Evolutionary conservation across 805 yeast genomes (phyloP).

Genomic region (Limtongia smithiae): DNA sequence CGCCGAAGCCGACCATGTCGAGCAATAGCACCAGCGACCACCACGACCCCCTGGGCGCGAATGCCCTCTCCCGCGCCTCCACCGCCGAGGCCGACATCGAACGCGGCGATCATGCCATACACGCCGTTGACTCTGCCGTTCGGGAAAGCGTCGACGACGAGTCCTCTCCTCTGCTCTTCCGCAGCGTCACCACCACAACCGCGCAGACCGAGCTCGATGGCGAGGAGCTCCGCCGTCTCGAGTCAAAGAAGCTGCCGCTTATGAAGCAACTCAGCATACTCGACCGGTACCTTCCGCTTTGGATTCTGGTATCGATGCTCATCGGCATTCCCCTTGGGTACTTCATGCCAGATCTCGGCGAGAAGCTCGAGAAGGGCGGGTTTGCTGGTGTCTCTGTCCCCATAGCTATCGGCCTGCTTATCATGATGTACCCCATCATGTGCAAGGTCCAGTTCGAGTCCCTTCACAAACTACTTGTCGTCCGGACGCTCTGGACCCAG

Average conservation of each 20-base stretch:
- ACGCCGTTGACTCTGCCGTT: slow-evolving; percentile 12
- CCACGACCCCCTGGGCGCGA: slow-evolving; percentile 18
- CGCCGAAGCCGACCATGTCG: too few relatives aligned
- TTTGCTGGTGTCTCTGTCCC: slow-evolving; percentile 34
- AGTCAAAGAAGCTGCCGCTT: slow-evolving; percentile 17
- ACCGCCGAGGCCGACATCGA: slow-evolving; percentile 17
- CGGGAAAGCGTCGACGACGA: slow-evolving; percentile 19
- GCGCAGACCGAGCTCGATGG: slow-evolving; percentile 3
- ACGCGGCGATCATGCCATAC: slow-evolving; percentile 14
- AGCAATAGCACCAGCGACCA: too few relatives aligned
- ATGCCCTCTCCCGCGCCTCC: not conserved
- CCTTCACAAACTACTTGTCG: slow-evolving; percentile 35
- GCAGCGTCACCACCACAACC: slow-evolving; percentile 15
- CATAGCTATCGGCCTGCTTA: slow-evolving; percentile 46
- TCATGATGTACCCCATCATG: slow-evolving; percentile 58
- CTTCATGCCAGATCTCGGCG: slow-evolving; percentile 30
- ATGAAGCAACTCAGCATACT: slow-evolving; percentile 25
- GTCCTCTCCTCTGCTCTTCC: slow-evolving; percentile 17
- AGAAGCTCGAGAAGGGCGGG: slow-evolving; percentile 26
- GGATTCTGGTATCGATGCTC: slow-evolving; percentile 33
- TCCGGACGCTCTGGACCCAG: slow-evolving; percentile 33
- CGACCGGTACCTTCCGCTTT: slow-evolving; percentile 32
- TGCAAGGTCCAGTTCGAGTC: slow-evolving; percentile 54
- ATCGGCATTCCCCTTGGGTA: slow-evolving; percentile 32
- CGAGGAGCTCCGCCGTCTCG: slow-evolving; percentile 9